phyloP scores from a whole-genome alignment of 2,329 filamentous ascomycete species.

The Capronia americana region DNA sequence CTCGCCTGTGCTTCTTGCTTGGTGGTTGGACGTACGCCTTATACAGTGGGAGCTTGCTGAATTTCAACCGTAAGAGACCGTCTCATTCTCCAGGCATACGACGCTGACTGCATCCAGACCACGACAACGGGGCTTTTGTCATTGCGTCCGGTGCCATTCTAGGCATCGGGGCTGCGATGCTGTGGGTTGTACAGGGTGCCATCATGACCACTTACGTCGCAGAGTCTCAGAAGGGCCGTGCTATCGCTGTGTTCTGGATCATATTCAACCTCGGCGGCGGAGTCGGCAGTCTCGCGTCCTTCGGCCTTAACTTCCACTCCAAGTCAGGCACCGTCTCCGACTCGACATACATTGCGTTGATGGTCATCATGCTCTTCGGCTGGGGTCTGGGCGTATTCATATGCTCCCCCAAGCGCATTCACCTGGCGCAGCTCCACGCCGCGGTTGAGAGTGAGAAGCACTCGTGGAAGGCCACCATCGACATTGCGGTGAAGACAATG shows the following conservation, averaged over 20 bases:
- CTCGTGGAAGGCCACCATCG: slow-evolving; percentile 45
- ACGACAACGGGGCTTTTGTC: slow-evolving; percentile 55
- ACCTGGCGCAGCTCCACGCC: slow-evolving; percentile 47
- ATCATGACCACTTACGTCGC: slow-evolving; percentile 76
- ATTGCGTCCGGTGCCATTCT: slow-evolving; percentile 58
- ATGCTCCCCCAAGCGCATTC: slow-evolving; percentile 55
- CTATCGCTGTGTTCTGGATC: slow-evolving; percentile 91
- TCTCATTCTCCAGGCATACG: slow-evolving; percentile 18
- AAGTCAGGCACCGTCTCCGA: slow-evolving; percentile 55
- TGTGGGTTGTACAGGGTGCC: slow-evolving; percentile 53
- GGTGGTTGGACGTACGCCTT: slow-evolving; percentile 58
- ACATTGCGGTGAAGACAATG: slow-evolving; percentile 45
- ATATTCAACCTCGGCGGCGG: slow-evolving; percentile 94
- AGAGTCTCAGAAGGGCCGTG: slow-evolving; percentile 83
- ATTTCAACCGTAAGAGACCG: slow-evolving; percentile 52
- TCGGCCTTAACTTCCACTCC: slow-evolving; percentile 55
- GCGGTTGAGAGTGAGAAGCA: slow-evolving; percentile 51
- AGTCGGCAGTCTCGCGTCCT: slow-evolving; percentile 67
- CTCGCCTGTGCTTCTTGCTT: slow-evolving; percentile 52
- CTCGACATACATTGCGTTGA: slow-evolving; percentile 68
- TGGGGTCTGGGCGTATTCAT: slow-evolving; percentile 57
- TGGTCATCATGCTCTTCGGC: slow-evolving; percentile 71
- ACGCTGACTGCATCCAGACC: slow-evolving; percentile 40
- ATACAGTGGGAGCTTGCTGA: slow-evolving; percentile 57
- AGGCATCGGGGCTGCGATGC: slow-evolving; percentile 56